Conservation (phyloP, 345 rosid genomes). For the Reutealis trisperma region DNA sequence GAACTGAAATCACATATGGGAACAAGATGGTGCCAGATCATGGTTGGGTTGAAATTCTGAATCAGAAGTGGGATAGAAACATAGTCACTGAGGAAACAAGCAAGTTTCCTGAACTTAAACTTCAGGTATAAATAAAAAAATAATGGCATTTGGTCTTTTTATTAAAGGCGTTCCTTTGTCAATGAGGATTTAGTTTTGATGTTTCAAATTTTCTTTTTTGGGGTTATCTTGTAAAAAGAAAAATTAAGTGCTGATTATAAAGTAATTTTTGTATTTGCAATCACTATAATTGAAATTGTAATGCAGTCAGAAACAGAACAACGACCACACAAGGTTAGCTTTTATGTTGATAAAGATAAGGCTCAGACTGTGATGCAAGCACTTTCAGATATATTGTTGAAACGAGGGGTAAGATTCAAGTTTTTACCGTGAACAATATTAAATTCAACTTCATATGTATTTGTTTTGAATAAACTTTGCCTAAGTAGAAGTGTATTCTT, state of each 20-base stretch:
- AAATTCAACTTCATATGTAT: no score
- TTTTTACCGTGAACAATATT: not conserved
- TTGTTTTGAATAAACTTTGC: not conserved
- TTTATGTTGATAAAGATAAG: slow-evolving; percentile 75
- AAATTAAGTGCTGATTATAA: not conserved
- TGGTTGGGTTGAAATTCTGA: slow-evolving; percentile 86
- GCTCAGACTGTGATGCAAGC: slow-evolving; percentile 64
- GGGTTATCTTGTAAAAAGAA: not conserved
- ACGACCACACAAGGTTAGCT: slow-evolving; percentile 90
- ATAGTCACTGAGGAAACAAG: slow-evolving; percentile 68
- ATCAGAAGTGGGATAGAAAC: slow-evolving; percentile 80
- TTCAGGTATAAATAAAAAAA: slow-evolving; percentile 59
- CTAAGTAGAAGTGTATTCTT: not conserved
- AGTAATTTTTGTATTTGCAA: slow-evolving; percentile 16
- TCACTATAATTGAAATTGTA: slow-evolving; percentile 10
- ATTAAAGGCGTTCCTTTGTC: slow-evolving; percentile 1
- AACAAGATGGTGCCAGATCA: slow-evolving; percentile 79
- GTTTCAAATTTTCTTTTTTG: not conserved
- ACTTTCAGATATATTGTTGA: slow-evolving; percentile 58
- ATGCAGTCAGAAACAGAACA: slow-evolving; percentile 89
- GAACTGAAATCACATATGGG: slow-evolving; percentile 97
- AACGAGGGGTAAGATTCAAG: slow-evolving; percentile 58
- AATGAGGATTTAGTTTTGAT: not conserved
- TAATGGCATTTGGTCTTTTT: not conserved
- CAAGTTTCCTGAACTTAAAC: slow-evolving; percentile 82